Conservation (phyloP, 345 rosid genomes). For the Arabis alpina region DNA sequence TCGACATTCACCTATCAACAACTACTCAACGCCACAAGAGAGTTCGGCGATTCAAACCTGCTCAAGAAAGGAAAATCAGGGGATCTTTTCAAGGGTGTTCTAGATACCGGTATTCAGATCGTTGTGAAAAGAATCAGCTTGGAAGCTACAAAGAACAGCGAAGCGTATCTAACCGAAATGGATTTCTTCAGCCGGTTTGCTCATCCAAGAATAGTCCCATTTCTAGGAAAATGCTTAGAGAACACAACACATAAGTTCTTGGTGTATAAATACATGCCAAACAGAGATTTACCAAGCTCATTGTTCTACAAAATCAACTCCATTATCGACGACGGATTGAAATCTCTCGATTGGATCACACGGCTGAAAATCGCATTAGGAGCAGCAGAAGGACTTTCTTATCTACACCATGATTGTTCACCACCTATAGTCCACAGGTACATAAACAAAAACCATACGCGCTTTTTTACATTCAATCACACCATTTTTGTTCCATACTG, state of each 20-base stretch:
- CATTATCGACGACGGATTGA: conserved; percentile 58
- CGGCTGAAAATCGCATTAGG: conserved; percentile 88
- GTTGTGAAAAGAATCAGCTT: conserved; percentile 69
- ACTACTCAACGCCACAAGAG: conserved; percentile 60
- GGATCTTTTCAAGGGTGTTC: conserved; percentile 66
- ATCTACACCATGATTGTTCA: conserved; percentile 87
- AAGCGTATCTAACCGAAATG: conserved; percentile 60
- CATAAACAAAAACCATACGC: background rate
- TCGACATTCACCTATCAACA: conserved; percentile 69
- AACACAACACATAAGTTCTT: conserved; percentile 68
- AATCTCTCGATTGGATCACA: conserved; percentile 94
- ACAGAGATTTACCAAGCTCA: conserved; percentile 75
- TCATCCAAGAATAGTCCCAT: conserved; percentile 73
- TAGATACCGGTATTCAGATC: conserved; percentile 62
- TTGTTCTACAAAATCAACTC: conserved; percentile 56
- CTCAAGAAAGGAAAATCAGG: conserved; percentile 91
- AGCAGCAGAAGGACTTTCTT: conserved; percentile 83
- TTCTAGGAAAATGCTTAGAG: conserved; percentile 83
- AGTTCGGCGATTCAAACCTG: conserved; percentile 63
- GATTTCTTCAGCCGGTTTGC: conserved; percentile 73
- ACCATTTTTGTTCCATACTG: conserved; percentile 15
- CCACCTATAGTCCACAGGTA: conserved; percentile 97
- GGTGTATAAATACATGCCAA: conserved; percentile 85
- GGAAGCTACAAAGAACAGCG: conserved; percentile 52
- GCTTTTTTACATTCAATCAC: background rate